Percentiles rank a stretch among this genome's conserved stretches.
phyloP scores from a whole-genome alignment of 305 asterid genomes.

The Rubia occidens region DNA sequence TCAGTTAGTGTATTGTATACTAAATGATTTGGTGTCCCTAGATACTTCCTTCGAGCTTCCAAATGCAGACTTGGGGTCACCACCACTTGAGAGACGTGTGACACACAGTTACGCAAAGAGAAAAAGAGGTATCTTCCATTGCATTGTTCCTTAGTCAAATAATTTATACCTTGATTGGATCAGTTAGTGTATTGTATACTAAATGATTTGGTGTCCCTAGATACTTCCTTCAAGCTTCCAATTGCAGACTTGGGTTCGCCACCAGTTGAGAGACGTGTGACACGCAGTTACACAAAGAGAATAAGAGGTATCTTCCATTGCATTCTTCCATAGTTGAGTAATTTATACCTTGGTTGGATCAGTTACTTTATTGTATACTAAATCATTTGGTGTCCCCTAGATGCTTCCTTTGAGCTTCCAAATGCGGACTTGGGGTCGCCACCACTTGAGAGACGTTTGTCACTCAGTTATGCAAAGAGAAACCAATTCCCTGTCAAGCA shows the following conservation, averaged over 20 bases:
- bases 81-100: not conserved
- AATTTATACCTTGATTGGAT: too few relatives aligned
- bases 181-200: not conserved
- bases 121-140: too few relatives aligned
- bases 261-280: not conserved
- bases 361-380: not conserved
- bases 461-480: too few relatives aligned
- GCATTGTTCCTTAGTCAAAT: not conserved
- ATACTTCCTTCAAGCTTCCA: not conserved
- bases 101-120: too few relatives aligned
- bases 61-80: not conserved
- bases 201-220: not conserved
- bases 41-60: not conserved
- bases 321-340: not conserved
- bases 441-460: too few relatives aligned
- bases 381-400: not conserved
- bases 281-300: not conserved
- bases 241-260: not conserved
- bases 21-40: not conserved
- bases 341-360: not conserved
- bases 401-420: not conserved
- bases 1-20: not conserved
- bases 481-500: not conserved
- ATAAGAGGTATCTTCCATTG: not conserved
- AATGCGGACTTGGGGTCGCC: not conserved